Evolutionary conservation across 1,284 basidiomycete genomes (phyloP), one percentile per base, ranked within the genome.

Genomic region (Ustilago loliicola): DNA sequence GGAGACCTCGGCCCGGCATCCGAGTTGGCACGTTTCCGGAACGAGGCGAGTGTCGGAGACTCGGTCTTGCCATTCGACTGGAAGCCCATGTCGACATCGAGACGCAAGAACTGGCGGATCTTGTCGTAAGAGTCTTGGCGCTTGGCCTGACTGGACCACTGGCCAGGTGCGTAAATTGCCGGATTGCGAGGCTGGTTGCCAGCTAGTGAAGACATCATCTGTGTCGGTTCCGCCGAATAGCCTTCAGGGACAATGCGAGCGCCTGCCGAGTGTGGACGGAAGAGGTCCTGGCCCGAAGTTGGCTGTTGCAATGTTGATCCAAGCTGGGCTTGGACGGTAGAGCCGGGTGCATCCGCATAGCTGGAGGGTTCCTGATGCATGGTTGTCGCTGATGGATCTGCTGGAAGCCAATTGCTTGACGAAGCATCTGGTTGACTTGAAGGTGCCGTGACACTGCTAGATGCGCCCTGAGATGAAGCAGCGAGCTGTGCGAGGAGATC

Each of bases 1-100:
- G 77, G 77, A 8, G 71, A 80, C 38, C 72, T 65, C 13, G 78
- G 76, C 2, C 80, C 80, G 3, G 79, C 51, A 38, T 82, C 80
- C 29, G 80, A 82, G 36, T 73, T 80, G 65, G 79, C 65, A 11
- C 80, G 64, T 36, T 80, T 82, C 19, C 80, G 72, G 60, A 74
- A 75, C 19, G 51, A 47, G 27, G 68, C 70, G 29, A 70, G 61
- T 10, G 78, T 78, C 3, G 74, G 75, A 15, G 71, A 76, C 27
- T 82, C 78, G 66, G 61, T 68, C 54, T 69, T 78, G 51, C 69
- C 66, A 29, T 53, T 58, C 13, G 53, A 65, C 50, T 70, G 67
- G 47, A 79, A 82, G 57, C 79, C 80, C 79, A 82, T 82, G 55
- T 82, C 79, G 29, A 82, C 80, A 38, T 82, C 80, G 1, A 82